Percentiles rank a stretch among this genome's conserved stretches.
phyloP scores from a whole-genome alignment of 2,329 filamentous ascomycete genomes.

The Orbilia javanica region DNA sequence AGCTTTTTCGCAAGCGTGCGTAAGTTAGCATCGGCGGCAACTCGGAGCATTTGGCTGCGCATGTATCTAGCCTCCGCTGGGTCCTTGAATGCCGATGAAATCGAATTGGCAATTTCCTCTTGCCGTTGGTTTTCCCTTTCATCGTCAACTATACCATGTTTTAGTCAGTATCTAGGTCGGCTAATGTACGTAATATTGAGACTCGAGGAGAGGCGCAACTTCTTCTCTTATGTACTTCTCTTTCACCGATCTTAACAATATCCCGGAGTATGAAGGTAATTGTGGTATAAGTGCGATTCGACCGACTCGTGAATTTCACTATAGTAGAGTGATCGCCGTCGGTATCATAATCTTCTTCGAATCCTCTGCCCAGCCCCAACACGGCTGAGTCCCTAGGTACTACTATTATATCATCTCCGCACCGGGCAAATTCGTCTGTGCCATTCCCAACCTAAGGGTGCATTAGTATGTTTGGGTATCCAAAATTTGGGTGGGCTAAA shows the following conservation, averaged over 20 bases:
- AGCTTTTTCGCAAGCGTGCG: not conserved
- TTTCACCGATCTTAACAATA: not conserved
- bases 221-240: slow-evolving; percentile 20
- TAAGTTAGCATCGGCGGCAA: slow-evolving; percentile 27
- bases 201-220: not conserved
- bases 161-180: slow-evolving; percentile 8
- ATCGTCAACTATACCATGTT: not conserved
- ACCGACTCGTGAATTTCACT: slow-evolving; percentile 37
- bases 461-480: not conserved
- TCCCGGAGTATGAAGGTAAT: not conserved
- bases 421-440: slow-evolving; percentile 8
- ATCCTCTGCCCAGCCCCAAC: slow-evolving; percentile 5
- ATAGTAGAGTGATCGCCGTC: slow-evolving; percentile 47
- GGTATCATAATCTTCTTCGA: slow-evolving; percentile 11
- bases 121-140: not conserved
- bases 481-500: not conserved
- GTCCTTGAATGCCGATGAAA: not conserved
- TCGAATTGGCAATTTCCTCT: not conserved
- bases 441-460: not conserved
- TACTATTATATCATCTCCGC: slow-evolving; percentile 16
- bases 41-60: slow-evolving; percentile 28
- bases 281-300: slow-evolving; percentile 31
- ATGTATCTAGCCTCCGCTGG: slow-evolving; percentile 17
- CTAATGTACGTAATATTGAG: not conserved
- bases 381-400: slow-evolving; percentile 38